phyloP scores from a whole-genome alignment of 2,329 filamentous ascomycete genomes.

The Lachnellula willkommii region DNA sequence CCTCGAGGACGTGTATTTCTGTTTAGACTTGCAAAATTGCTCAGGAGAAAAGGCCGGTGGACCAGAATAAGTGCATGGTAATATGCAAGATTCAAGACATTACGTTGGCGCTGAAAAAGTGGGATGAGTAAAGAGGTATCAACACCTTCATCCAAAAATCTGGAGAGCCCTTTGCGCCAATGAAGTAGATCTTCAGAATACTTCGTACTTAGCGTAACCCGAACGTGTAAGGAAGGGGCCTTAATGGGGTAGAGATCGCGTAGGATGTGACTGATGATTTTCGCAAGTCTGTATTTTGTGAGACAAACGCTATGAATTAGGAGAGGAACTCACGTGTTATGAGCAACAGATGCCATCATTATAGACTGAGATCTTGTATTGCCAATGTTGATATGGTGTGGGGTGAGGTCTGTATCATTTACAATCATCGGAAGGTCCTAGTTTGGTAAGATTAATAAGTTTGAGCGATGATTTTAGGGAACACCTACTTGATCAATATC shows the following conservation, averaged over 20 bases:
- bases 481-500: conserved; percentile 51
- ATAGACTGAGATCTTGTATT: conserved; percentile 30
- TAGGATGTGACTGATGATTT: conserved; percentile 40
- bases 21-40: conserved; percentile 26
- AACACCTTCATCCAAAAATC: conserved; percentile 39
- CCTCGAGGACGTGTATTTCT: conserved; percentile 4
- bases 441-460: not conserved
- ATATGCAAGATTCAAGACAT: conserved; percentile 34
- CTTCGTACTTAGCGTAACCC: conserved; percentile 36
- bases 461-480: not conserved
- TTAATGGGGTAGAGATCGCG: conserved; percentile 40
- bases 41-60: conserved; percentile 32
- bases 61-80: conserved; percentile 33
- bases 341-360: conserved; percentile 42
- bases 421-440: conserved; percentile 46
- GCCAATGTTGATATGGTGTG: conserved; percentile 24
- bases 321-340: conserved; percentile 32
- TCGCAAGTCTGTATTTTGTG: conserved; percentile 32
- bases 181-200: conserved; percentile 38
- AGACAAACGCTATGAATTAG: not conserved
- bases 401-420: conserved; percentile 46
- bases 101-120: conserved; percentile 42
- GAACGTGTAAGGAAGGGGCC: conserved; percentile 24
- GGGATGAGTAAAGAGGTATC: conserved; percentile 41
- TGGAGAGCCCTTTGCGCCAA: conserved; percentile 42